Base-by-base conservation (phyloP, 257 asterid genomes). In the Coffea eugenioides region DNA sequence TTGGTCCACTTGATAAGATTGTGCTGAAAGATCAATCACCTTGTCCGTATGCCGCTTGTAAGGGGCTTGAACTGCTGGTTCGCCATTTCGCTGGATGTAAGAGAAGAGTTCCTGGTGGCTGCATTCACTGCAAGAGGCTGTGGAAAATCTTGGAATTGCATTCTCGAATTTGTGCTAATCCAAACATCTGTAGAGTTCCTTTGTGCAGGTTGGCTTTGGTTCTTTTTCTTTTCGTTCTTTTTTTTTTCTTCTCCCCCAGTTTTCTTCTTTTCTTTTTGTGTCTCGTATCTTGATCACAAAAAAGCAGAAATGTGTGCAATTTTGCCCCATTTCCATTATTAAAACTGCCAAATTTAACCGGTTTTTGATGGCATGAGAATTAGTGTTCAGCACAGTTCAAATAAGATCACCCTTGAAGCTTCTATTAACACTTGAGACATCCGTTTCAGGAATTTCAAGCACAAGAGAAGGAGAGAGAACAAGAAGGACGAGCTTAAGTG, bases 51-150 rank as follows among this genome's bases (percentile, higher is more conserved):
- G 80, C 80, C 34, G 97, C 97, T 9, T 94, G 98, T 69, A 90
- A 91, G 82, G 92, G 93, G 21, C 84, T 93, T 5, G 97, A 94
- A 79, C 71, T 82, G 41, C 92, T 94, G 20, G 81, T 93, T 75
- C 96, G 97, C 15, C 97, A 91, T 83, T 93, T 94, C 69, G 95
- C 97, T 0, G 92, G 88, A 39, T 94, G 98, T 54, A 90, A 89
- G 83, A 73, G 81, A 87, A 89, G 97, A 81, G 91, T 89, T 6
- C 73, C 91, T 0, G 96, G 96, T 2, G 94, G 98, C 13, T 94
- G 98, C 83, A 59, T 86, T 74, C 96, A 90, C 70, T 93, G 98
- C 91, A 93, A 92, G 96, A 87, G 95, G 74, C 90, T 91, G 95
- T 91, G 97, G 98, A 92, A 90, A 59, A 81, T 94, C 31, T 81